These are phyloP conservation scores for Ceratobasidium sp. DNA, from an alignment of 1,284 basidiomycete genomes.

Conservation along the genomic window DNA sequence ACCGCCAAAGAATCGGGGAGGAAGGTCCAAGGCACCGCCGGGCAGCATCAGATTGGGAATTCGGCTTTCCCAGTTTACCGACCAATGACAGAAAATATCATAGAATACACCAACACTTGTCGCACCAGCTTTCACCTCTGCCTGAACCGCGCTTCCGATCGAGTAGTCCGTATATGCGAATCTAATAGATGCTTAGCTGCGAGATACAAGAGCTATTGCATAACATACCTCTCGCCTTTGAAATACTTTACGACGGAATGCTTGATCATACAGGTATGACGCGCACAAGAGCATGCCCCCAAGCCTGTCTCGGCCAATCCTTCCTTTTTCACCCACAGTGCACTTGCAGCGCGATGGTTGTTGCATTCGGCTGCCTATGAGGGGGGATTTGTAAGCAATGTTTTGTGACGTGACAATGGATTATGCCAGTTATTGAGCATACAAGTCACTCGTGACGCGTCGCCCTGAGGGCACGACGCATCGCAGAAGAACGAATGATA, in stretches of 20 bases:
- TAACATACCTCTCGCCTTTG: background rate
- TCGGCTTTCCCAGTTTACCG: background rate
- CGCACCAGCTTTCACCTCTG: background rate
- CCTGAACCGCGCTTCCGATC: background rate
- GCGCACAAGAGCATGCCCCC: slow-evolving; percentile 2
- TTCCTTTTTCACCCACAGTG: background rate
- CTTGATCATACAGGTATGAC: background rate
- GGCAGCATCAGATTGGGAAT: background rate
- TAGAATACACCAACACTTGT: background rate
- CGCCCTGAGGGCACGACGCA: no score
- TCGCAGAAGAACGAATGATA: no score
- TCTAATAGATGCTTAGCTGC: background rate
- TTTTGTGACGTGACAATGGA: no score
- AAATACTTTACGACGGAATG: background rate
- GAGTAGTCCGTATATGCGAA: slow-evolving; percentile 17
- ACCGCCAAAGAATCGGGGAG: background rate
- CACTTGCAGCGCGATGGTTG: slow-evolving; percentile 1
- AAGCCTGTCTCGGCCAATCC: slow-evolving; percentile 1
- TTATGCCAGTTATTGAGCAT: no score
- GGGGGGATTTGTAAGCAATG: no score
- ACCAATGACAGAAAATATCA: slow-evolving; percentile 22
- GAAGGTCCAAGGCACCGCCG: no score
- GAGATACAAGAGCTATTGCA: background rate
- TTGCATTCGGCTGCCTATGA: slow-evolving; percentile 15
- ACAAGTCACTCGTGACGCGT: no score